Evolutionary conservation across 2,329 filamentous ascomycete species (phyloP), one percentile per base, ranked within the genome.

Genomic region (Diplocarpon rosae): DNA sequence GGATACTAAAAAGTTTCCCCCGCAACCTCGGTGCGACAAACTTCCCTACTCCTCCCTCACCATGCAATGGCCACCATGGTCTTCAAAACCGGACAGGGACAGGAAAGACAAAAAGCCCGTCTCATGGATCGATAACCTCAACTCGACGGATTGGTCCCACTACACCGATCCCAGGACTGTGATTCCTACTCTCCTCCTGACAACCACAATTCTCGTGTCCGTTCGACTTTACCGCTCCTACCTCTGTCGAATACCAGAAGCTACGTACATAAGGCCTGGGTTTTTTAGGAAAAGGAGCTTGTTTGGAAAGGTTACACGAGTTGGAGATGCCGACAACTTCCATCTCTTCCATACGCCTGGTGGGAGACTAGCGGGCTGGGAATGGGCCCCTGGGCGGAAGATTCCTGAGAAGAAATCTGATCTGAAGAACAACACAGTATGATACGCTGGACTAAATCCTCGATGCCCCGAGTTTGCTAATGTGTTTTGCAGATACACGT

Each of bases 321-420:
- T 98, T 17, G 92, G 93, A 34, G 92, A 98, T 71, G 93, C 88
- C 3, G 92, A 98, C 65, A 90, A 90, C 61, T 95, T 98, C 63
- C 83, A 92, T 55, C 64, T 98, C 38, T 98, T 83, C 62, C 92
- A 98, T 63, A 96, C 88, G 0, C 92, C 92, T 0, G 90, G 90
- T n/a, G 92, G 92, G 10, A 74, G 80, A 53, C 64, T 89, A 41
- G 74, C 83, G 10, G 92, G 92, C 42, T 98, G 92, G 92, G 88
- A 84, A n/a, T 94, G 86, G 87, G 59, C 92, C 52, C 81, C 75
- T 5, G 71, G 76, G 62, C 71, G 87, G 58, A 80, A 66, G 47
- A 73, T 95, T 6, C 89, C 88, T 1, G 71, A 67, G 11, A 76
- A 73, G 46, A 82, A 74, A 60, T 76, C 80, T 46, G 75, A 78